A percentile compares a stretch with the other conserved stretches of the same genome.
These are phyloP conservation scores for Capsaspora owczarzaki DNA, from an alignment of 78 protist genomes.

Conservation along the genomic window DNA sequence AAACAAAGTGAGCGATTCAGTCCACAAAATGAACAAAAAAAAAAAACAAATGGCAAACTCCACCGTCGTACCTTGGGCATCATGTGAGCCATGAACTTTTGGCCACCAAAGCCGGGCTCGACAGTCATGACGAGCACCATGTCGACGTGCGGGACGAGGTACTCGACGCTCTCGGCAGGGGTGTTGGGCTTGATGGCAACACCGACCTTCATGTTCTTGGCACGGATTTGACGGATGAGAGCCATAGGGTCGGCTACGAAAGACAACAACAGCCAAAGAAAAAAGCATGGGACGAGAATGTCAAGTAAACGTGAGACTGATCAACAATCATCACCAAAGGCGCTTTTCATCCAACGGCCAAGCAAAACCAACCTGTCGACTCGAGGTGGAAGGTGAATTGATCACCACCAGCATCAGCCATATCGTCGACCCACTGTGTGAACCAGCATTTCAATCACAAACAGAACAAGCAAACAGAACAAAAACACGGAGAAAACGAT, in stretches of 20 bases:
- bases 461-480: too few species aligned
- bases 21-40: neutral
- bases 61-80: constrained; percentile 74
- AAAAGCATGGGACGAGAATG: neutral
- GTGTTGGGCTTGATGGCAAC: constrained; percentile 92
- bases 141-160: constrained; percentile 47
- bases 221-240: constrained; percentile 46
- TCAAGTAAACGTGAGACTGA: neutral
- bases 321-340: too few species aligned
- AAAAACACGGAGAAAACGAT: too few species aligned
- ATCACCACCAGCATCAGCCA: constrained; percentile 76
- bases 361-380: constrained; percentile 42
- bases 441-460: too few species aligned
- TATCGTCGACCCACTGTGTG: constrained; percentile 70
- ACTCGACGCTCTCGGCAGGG: constrained; percentile 32
- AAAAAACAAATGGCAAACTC: neutral
- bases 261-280: too few species aligned
- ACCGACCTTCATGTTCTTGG: constrained; percentile 76
- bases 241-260: constrained; percentile 10
- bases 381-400: constrained; percentile 92
- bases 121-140: constrained; percentile 95
- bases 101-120: constrained; percentile 99
- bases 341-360: too few species aligned
- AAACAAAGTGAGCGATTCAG: neutral
- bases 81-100: constrained; percentile 86